Base-by-base conservation (phyloP, 2,329 filamentous ascomycete genomes). In the Talaromyces pinophilus region DNA sequence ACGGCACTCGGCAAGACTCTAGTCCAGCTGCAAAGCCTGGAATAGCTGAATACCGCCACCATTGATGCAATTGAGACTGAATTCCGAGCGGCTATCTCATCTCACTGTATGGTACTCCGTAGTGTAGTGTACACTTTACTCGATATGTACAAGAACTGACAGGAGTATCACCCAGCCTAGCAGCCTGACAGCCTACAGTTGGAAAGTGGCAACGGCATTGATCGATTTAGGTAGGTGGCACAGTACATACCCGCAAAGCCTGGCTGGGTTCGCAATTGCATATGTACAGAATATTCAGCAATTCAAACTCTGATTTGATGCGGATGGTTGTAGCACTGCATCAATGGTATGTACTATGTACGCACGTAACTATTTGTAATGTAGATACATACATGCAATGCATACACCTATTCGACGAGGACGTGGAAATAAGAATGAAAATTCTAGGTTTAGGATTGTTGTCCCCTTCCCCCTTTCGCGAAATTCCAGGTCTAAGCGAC, bases 251-350 rank as follows among this genome's bases (percentile, higher is more conserved):
- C 54, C n/a, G 54, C 54, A 57, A 22, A 57, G 2, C 30, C 54
- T 19, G 35, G 33, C n/a, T 38, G 19, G 33, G 3, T 57, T 40
- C 2, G 54, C 10, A 57, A 40, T 38, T 35, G 54, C 54, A 38
- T 40, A 57, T 38, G 33, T 57, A 25, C 19, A 33, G 54, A 57
- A 57, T 15, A 38, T 57, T 40, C 54, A 57, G n/a, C 33, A 38
- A 38, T 40, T 40, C 33, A 4, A n/a, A 40, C 54, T 25, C 11
- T 57, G 33, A 40, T 57, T 57, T 19, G 54, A 38, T 22, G 54
- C 54, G 54, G 54, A 57, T 15, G 33, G 54, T 40, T 38, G 50
- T 54, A 10, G 33, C 33, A 57, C 54, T 38, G 54, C 54, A 57
- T 38, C 35, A 38, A 38, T 57, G 54, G 17, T 19, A 19, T 19